Conservation (phyloP, 345 rosid species). For the Alliaria petiolata region DNA sequence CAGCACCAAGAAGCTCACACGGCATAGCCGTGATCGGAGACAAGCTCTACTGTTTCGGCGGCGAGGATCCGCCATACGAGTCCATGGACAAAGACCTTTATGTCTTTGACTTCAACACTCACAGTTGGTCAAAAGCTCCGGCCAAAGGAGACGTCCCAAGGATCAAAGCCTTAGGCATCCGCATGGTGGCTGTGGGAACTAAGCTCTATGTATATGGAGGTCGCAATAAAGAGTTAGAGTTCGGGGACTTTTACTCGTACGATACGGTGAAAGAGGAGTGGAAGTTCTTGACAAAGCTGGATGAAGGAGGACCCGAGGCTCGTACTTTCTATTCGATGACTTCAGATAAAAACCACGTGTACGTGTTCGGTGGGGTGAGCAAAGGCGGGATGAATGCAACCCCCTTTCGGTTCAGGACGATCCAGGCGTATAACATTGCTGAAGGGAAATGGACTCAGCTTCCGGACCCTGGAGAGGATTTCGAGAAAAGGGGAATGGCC, state of each 20-base stretch:
- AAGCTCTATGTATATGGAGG: conserved; percentile 8
- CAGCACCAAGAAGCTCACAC: conserved; percentile 18
- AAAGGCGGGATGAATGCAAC: neutral
- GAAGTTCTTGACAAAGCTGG: neutral
- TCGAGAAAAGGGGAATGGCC: neutral
- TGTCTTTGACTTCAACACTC: conserved; percentile 17
- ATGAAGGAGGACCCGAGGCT: neutral
- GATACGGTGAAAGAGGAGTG: conserved; percentile 10
- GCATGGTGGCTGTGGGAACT: neutral
- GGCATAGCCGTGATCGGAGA: conserved; percentile 10
- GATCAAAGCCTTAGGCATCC: neutral
- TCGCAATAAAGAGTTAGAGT: neutral
- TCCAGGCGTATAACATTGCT: neutral
- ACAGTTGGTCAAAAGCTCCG: conserved; percentile 12
- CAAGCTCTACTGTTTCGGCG: conserved; percentile 13
- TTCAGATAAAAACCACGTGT: conserved; percentile 1
- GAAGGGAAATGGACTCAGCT: neutral
- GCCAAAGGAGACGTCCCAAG: neutral
- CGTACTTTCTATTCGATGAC: conserved; percentile 7
- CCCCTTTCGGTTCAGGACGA: neutral
- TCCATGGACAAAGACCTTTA: conserved; percentile 21
- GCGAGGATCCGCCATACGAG: neutral
- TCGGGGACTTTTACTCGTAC: neutral
- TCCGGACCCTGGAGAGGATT: neutral
- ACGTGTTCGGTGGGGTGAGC: conserved; percentile 6